Evolutionary conservation across 2,329 filamentous ascomycete genomes (phyloP).

Genomic region (Metarhizium robertsii): DNA sequence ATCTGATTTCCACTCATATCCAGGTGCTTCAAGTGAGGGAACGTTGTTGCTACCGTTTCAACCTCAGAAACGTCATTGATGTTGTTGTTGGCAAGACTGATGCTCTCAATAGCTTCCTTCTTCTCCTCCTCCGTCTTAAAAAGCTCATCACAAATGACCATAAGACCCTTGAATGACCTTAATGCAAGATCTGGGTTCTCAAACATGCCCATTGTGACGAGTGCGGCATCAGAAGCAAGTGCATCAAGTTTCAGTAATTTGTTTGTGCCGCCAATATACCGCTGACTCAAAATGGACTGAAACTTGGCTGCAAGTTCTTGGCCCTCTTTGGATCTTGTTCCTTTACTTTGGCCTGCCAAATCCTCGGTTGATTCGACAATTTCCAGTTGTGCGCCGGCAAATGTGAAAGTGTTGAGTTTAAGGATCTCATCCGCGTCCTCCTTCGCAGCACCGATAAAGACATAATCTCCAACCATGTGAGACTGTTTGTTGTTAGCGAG

Average conservation of each 20-base stretch:
- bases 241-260: conserved; percentile 81
- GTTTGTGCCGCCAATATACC: conserved; percentile 57
- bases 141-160: conserved; percentile 71
- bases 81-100: conserved; percentile 73
- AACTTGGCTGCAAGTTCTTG: conserved; percentile 60
- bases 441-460: conserved; percentile 57
- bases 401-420: conserved; percentile 59
- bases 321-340: conserved; percentile 40
- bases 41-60: conserved; percentile 64
- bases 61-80: conserved; percentile 65
- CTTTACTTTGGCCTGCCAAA: conserved; percentile 22
- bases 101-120: conserved; percentile 68
- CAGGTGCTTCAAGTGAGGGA: conserved; percentile 79
- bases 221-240: conserved; percentile 61
- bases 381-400: conserved; percentile 55
- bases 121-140: conserved; percentile 67
- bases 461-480: conserved; percentile 56
- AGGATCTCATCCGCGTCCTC: conserved; percentile 55
- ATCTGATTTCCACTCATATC: conserved; percentile 83
- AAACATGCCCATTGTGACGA: conserved; percentile 70
- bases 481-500: conserved; percentile 58
- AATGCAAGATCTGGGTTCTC: conserved; percentile 58
- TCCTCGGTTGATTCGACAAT: conserved; percentile 41
- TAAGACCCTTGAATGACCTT: conserved; percentile 88
- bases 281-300: conserved; percentile 58